These are phyloP conservation scores for Phytopythium kandeliae DNA, from an alignment of 352 stramenopile genomes.

Conservation along the genomic window DNA sequence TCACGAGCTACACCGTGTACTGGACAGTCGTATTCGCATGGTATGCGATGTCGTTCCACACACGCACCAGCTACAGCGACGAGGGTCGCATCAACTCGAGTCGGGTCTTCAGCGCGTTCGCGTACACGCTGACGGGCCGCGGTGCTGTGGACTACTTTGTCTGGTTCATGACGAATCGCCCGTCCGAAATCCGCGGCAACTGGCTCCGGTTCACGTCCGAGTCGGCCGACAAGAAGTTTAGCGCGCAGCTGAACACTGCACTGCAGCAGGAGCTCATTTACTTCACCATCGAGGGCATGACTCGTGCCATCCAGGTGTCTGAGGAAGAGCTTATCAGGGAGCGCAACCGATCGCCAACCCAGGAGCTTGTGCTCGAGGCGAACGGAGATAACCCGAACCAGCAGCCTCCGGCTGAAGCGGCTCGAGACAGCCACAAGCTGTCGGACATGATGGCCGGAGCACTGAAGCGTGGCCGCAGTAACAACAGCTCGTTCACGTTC, in stretches of 20 bases:
- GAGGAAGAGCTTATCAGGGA: constrained; percentile 53
- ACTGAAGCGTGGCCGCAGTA: constrained; percentile 6
- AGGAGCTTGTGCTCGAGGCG: constrained; percentile 24
- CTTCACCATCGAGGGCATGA: constrained; percentile 89
- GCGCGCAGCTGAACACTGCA: constrained; percentile 82
- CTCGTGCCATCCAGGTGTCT: constrained; percentile 55
- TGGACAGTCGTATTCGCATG: constrained; percentile 81
- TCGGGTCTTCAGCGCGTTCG: constrained; percentile 59
- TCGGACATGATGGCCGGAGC: constrained; percentile 3
- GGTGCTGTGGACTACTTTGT: constrained; percentile 76
- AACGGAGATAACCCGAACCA: constrained; percentile 9
- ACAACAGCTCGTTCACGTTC: constrained; percentile 23
- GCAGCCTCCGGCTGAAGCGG: neutral
- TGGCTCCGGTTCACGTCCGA: constrained; percentile 78
- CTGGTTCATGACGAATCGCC: constrained; percentile 84
- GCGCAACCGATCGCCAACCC: constrained; percentile 41
- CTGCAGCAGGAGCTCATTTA: constrained; percentile 86
- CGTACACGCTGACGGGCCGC: constrained; percentile 59
- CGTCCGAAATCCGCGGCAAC: constrained; percentile 38
- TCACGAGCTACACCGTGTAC: constrained; percentile 79
- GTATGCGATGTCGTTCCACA: constrained; percentile 72
- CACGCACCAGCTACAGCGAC: constrained; percentile 33
- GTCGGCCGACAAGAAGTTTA: constrained; percentile 77
- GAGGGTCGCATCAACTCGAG: constrained; percentile 34
- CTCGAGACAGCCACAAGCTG: constrained; percentile 18